A percentile compares a stretch with the other conserved stretches of the same genome.
These are phyloP conservation scores for Trichoderma pleuroti DNA, from an alignment of 2,329 filamentous ascomycete species.

Conservation along the genomic window DNA sequence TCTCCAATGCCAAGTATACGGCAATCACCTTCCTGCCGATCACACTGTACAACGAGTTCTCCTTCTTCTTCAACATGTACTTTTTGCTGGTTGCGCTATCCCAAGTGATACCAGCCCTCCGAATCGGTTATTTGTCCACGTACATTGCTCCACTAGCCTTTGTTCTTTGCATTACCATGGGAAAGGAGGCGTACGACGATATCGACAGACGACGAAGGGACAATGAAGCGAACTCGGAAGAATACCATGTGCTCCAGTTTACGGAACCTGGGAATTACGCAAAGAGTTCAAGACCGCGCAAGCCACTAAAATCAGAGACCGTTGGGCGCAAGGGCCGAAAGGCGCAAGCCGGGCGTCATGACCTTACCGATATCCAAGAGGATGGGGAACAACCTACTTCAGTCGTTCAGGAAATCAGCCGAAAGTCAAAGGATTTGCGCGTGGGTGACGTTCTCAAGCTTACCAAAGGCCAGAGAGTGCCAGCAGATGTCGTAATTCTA, in stretches of 20 bases:
- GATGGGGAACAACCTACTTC: constrained; percentile 45
- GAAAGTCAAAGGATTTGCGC: constrained; percentile 82
- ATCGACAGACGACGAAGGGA: constrained; percentile 82
- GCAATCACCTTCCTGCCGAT: constrained; percentile 89
- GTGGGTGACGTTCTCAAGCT: constrained; percentile 96
- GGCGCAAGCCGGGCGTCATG: constrained; percentile 30
- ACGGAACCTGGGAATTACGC: constrained; percentile 49
- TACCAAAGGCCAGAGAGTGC: constrained; percentile 85
- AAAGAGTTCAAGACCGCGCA: constrained; percentile 37
- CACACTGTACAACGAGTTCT: constrained; percentile 97
- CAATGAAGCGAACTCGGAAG: constrained; percentile 89
- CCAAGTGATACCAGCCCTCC: constrained; percentile 81
- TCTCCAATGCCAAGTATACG: constrained; percentile 98
- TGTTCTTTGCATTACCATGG: constrained; percentile 86
- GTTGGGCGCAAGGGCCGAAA: constrained; percentile 32
- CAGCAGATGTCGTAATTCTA: constrained; percentile 88
- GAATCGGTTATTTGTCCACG: constrained; percentile 91
- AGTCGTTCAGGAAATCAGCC: constrained; percentile 63
- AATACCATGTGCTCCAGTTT: constrained; percentile 75
- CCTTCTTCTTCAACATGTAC: constrained; percentile 99
- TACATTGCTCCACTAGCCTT: constrained; percentile 91
- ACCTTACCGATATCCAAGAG: constrained; percentile 63
- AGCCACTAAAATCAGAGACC: constrained; percentile 43
- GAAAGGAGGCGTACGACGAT: constrained; percentile 94
- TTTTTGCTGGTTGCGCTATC: constrained; percentile 93